A percentile compares a stretch with the other conserved stretches of the same genome.
Evolutionary conservation across 192 early-diverging fungal genomes (phyloP).

Genomic region (Mycoemilia scoparia): DNA sequence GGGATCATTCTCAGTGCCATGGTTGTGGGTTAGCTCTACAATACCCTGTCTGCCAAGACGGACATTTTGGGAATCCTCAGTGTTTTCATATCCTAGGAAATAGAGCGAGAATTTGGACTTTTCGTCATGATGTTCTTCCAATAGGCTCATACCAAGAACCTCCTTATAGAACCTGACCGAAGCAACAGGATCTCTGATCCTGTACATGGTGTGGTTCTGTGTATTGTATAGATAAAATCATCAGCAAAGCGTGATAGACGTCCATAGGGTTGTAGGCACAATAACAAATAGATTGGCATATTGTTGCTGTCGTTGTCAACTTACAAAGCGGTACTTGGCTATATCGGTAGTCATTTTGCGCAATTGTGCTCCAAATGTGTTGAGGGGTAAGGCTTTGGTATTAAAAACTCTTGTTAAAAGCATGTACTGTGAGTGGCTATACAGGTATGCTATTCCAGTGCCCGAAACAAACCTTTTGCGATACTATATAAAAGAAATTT

Average conservation of each 20-base stretch:
- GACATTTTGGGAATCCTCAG: slow-evolving; percentile 18
- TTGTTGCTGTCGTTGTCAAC: too few relatives aligned
- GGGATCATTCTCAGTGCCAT: slow-evolving; percentile 53
- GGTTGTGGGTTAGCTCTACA: slow-evolving; percentile 75
- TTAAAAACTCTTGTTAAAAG: slow-evolving; percentile 2
- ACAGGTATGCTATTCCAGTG: too few relatives aligned
- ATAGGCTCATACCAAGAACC: slow-evolving; percentile 51
- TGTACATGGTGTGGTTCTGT: slow-evolving; percentile 77
- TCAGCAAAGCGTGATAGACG: too few relatives aligned
- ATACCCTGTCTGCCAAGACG: slow-evolving; percentile 48
- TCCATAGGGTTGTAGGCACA: too few relatives aligned
- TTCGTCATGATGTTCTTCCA: slow-evolving; percentile 15
- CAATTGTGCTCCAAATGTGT: slow-evolving; percentile 2
- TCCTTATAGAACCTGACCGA: slow-evolving; percentile 59
- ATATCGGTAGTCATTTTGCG: slow-evolving; percentile 23
- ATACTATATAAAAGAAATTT: too few relatives aligned
- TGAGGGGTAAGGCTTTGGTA: background rate
- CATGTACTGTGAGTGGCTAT: too few relatives aligned
- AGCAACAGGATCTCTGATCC: slow-evolving; percentile 61
- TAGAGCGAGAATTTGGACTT: slow-evolving; percentile 44
- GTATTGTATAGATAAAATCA: too few relatives aligned
- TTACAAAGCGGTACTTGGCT: slow-evolving; percentile 22
- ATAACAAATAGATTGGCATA: too few relatives aligned
- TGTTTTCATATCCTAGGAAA: slow-evolving; percentile 50
- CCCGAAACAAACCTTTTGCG: too few relatives aligned